Base-by-base conservation (phyloP, 1,284 basidiomycete genomes). In the Leccinum griseonigrum region DNA sequence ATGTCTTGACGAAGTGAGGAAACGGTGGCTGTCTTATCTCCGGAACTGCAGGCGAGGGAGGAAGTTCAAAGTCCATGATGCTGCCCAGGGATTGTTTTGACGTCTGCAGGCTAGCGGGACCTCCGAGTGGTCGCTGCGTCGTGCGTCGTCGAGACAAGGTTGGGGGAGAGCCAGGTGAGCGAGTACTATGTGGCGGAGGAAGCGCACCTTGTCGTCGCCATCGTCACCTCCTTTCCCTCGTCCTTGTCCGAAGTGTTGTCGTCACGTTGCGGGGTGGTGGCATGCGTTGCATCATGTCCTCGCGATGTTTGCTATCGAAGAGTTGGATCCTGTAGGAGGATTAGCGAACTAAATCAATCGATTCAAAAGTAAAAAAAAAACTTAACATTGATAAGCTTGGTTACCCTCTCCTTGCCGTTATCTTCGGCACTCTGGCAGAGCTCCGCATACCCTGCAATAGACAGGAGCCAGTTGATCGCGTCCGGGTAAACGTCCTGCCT, bases 401-500 rank as follows among this genome's bases (percentile, higher is more conserved):
- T 63, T 8, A 72, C 69, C 3, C 74, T 71, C 29, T 81, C 78
- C 32, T 78, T 76, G 14, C 77, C 78, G n/a, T 77, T 74, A 22
- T 76, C 72, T 28, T 80, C 77, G 22, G 85, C 77, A 22, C 74
- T 77, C 52, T 78, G 79, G n/a, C 87, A 87, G 67, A 91, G 85
- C 3, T 79, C 77, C 51, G 86, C 84, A 77, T 97, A 98, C 71
- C 88, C 85, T n/a, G 91, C 72, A 62, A 84, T 81, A 57, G 81
- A 78, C 53, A 95, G 79, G 40, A 95, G 80, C 91, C 92, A 95
- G 18, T 77, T 78, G 66, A 95, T 84, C 40, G 90, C 87, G 60
- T 86, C 87, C 69, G 95, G 92, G 77, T 97, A 98, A 72, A 97
- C 92, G 62, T 88, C 84, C 78, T 97, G 94, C 72, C 90, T 87